Base-by-base conservation (phyloP, 176 grass and related monocot species). In the Poa annua region DNA sequence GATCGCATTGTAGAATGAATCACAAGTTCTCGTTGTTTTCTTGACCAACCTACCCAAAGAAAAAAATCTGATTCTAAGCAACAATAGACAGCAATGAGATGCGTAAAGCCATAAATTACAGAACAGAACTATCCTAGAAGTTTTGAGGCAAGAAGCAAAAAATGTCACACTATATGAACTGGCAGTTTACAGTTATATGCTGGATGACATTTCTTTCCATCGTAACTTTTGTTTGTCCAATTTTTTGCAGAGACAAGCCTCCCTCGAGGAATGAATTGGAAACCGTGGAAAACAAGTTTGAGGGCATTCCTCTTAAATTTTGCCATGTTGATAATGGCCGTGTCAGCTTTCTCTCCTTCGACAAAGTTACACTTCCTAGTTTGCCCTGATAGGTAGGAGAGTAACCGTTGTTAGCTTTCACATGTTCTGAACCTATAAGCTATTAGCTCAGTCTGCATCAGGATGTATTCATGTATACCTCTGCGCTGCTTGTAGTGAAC, bases 321-420 rank as follows among this genome's bases (percentile, higher is more conserved):
- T 92, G 82, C 22, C 80, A 88, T 77, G 89, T 90, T 59, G 79
- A 90, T 60, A 81, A 90, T 81, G 87, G 85, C 38, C 75, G 89
- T 0, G 64, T 88, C 75, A 94, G 85, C 68, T 89, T 92, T 84
- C 81, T 94, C 70, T 86, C 87, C 33, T 89, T 92, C 19, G n/a
- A 89, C 19, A 24, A 84, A 69, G 79, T 77, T 34, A 14, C 19
- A 16, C 82, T 94, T 38, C 85, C 89, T 53, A 87, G 54, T 41
- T 74, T 94, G 64, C 82, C 92, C 21, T 92, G 89, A 94, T 77
- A 56, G 25, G 29, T 70, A 56, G 24, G 39, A 49, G 55, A 66
- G 45, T 49, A 68, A 71, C 6, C 24, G 22, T 41, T 51, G 7
- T 22, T 53, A 71, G 12, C 61, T 34, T 8, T 29, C 13, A 1